These are phyloP conservation scores for Nannochloropsis salina DNA, from an alignment of 108 stramenopile genomes.

Conservation along the genomic window DNA sequence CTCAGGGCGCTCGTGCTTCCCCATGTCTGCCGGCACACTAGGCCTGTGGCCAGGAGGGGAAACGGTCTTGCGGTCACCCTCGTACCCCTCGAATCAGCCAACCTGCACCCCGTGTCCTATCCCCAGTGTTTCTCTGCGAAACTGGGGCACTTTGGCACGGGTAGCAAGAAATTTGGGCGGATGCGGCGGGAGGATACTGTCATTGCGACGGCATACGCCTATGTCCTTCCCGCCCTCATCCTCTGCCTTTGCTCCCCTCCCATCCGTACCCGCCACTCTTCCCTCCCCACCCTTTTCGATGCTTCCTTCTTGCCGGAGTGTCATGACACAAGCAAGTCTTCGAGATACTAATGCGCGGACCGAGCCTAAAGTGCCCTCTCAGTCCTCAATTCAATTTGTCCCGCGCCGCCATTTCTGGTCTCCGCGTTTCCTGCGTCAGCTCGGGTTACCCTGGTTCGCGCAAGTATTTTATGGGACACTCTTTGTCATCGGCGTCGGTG, in stretches of 20 bases:
- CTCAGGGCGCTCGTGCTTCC: too few species aligned
- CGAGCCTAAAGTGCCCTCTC: neutral
- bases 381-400: neutral
- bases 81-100: too few species aligned
- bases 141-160: too few species aligned
- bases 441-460: conserved; percentile 5
- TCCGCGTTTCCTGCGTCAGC: neutral
- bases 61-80: too few species aligned
- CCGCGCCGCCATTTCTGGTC: neutral
- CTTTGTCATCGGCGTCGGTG: neutral
- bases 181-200: too few species aligned
- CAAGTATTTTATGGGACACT: neutral
- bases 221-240: neutral
- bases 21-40: too few species aligned
- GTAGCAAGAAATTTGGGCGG: too few species aligned
- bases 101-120: too few species aligned
- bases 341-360: too few species aligned
- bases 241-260: neutral
- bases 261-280: neutral
- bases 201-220: too few species aligned
- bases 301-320: neutral
- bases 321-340: neutral
- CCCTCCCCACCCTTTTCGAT: neutral
- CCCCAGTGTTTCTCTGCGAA: too few species aligned
- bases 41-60: too few species aligned